Base-by-base conservation (phyloP, 345 rosid genomes). In the Clarkia xantiana region DNA sequence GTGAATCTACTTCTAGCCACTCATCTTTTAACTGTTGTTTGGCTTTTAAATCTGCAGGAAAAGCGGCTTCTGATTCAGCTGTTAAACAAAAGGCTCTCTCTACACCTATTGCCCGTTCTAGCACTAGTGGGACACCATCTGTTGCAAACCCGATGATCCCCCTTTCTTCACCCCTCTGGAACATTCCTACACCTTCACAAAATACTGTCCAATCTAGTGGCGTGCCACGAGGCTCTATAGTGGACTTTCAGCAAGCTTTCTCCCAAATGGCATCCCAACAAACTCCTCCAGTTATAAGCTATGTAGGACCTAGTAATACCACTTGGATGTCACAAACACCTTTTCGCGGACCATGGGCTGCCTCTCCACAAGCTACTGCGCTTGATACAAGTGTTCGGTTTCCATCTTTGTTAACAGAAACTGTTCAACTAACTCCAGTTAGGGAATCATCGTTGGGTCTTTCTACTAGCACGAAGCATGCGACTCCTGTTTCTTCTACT, bases 131-230 rank as follows among this genome's bases (percentile, higher is more conserved):
- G 50, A 76, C 71, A 42, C 69, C 78, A 11, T 51, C 87, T 61
- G 61, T 58, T 36, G 61, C 54, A 51, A 80, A 70, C 56, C 72
- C 94, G 41, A 53, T 79, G 56, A 62, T 64, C 14, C 89, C 98
- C 45, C 73, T 67, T 48, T 80, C 95, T 50, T 87, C 99, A 53
- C 95, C 97, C 29, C 75, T 82, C 49, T 93, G 97, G 94, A 79
- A 71, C 61, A 57, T 80, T 19, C 54, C 80, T 36, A 71, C 76
- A 39, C 81, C 94, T 25, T 59, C 75, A n/a, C 59, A 58, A 44
- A 90, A 80, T 59, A 55, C 71, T 44, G 39, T 71, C 63, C 87
- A 82, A 49, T 52, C 88, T 52, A 67, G 68, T 65, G 62, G 74
- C 61, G 40, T 76, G 61, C 78, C 78, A 49, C 79, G 81, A 74